These are phyloP conservation scores for Saccharomycopsis guyanensis DNA, from an alignment of 805 yeast species.

Conservation along the genomic window DNA sequence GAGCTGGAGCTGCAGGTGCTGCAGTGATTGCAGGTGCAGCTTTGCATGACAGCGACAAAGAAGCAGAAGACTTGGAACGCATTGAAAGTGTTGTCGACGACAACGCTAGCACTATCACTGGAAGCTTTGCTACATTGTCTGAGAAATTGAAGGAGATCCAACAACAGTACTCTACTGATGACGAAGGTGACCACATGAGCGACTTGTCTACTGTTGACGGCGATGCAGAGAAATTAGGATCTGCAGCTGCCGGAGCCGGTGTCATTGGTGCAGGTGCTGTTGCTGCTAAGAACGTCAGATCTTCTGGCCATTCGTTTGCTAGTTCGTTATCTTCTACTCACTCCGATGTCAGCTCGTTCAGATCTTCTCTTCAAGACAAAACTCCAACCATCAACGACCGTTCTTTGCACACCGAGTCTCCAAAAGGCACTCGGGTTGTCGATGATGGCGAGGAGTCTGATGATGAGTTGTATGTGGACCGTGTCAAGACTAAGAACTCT, in stretches of 20 bases:
- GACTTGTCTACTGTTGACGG: constrained; percentile 10
- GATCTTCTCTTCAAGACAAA: constrained; percentile 17
- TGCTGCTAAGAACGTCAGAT: not conserved
- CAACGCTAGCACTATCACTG: constrained; percentile 21
- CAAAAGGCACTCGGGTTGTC: constrained; percentile 1
- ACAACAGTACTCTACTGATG: constrained; percentile 16
- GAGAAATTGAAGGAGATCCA: constrained; percentile 21
- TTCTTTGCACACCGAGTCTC: not conserved
- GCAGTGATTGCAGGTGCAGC: constrained; percentile 6
- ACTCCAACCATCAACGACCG: constrained; percentile 7
- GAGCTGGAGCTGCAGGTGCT: constrained; percentile 17
- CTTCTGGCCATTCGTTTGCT: constrained; percentile 1
- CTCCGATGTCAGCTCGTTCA: constrained; percentile 13
- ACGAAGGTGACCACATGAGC: constrained; percentile 6
- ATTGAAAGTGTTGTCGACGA: constrained; percentile 16
- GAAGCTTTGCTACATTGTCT: constrained; percentile 20
- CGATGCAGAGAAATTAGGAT: not conserved
- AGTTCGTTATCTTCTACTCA: not conserved
- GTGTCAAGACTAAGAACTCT: not conserved
- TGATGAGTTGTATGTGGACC: constrained; percentile 9
- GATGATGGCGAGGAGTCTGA: constrained; percentile 3
- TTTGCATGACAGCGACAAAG: not conserved
- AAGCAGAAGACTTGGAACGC: constrained; percentile 6
- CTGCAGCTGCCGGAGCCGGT: constrained; percentile 2
- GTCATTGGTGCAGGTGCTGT: constrained; percentile 4